A percentile compares a stretch with the other conserved stretches of the same genome.
phyloP scores from a whole-genome alignment of 176 grass and related monocot species.

The Calamus simplicifolius region DNA sequence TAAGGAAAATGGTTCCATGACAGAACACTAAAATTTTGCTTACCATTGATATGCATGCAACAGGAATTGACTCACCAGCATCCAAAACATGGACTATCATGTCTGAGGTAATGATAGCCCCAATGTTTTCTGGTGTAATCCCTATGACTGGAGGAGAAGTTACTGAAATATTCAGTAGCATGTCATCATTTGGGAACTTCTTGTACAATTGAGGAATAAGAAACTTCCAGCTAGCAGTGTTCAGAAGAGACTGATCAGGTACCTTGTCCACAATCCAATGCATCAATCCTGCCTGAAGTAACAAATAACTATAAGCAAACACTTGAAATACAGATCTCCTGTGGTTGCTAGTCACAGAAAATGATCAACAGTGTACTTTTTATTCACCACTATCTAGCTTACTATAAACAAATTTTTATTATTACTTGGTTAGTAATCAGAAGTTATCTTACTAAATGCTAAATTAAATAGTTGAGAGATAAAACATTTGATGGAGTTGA shows the following conservation, averaged over 20 bases:
- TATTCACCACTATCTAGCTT: too few species aligned
- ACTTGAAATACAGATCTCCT: too few species aligned
- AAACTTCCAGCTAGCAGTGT: slow-evolving; percentile 78
- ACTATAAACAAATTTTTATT: too few species aligned
- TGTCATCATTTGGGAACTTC: slow-evolving; percentile 65
- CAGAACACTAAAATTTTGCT: slow-evolving; percentile 15
- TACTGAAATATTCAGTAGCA: slow-evolving; percentile 75
- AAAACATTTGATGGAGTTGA: too few species aligned
- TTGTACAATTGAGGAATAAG: slow-evolving; percentile 71
- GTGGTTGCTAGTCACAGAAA: too few species aligned
- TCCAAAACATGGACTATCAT: slow-evolving; percentile 58
- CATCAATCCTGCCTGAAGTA: slow-evolving; percentile 68
- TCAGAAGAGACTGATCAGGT: slow-evolving; percentile 74
- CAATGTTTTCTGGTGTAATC: slow-evolving; percentile 59
- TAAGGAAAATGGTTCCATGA: slow-evolving; percentile 1
- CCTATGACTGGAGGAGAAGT: slow-evolving; percentile 53
- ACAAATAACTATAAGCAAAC: neutral
- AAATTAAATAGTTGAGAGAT: too few species aligned
- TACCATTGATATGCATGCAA: slow-evolving; percentile 77
- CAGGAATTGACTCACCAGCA: slow-evolving; percentile 47
- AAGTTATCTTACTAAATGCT: too few species aligned
- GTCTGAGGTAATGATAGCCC: slow-evolving; percentile 57
- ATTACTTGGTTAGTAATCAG: too few species aligned
- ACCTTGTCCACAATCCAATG: slow-evolving; percentile 65
- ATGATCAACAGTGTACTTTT: too few species aligned